Base-by-base conservation (phyloP, 768 basidiomycete genomes). In the Russula sp. region DNA sequence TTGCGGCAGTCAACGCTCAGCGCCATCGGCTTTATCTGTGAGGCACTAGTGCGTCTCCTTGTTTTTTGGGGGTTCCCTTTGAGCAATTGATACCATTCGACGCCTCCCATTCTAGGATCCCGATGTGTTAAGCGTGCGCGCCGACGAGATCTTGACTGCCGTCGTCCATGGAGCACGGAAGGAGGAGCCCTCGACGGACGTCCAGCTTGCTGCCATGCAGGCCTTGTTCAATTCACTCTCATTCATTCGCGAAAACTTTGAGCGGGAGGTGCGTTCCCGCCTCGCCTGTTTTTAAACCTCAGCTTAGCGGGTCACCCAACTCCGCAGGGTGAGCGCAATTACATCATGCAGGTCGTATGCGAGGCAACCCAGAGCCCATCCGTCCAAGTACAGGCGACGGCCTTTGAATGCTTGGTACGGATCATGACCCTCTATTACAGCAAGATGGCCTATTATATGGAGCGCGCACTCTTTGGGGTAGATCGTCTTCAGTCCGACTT, bases 321-420 rank as follows among this genome's bases (percentile, higher is more conserved):
- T 48, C 9, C 63, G 13, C 71, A 98, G 94, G 97, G 97, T 68
- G 97, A 99, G 75, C 86, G 97, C 53, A 99, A 98, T 77, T 98
- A 97, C 78, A 98, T 99, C 75, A 99, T 99, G 97, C 97, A 99
- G 78, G 94, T 98, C 48, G 91, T 98, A 18, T 99, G 97, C 73
- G 97, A 98, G 72, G 96, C 96, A 0, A 98, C 97, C 0, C 97
- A 98, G 74, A 94, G 87, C 69, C 64, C 82, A 1, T 75, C 85
- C 2, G 84, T 89, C 3, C 75, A 81, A 40, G 94, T 98, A 40
- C 96, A 98, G 78, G 89, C 97, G n/a, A 92, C 87, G 35, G 89
- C 97, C 5, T 99, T 97, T 70, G 94, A 97, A 73, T 94, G 91
- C 75, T 79, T 99, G 14, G 96, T 98, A 35, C 84, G 87, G 70